Conservation (phyloP, 768 basidiomycete genomes). For the Calvatia gigantea region DNA sequence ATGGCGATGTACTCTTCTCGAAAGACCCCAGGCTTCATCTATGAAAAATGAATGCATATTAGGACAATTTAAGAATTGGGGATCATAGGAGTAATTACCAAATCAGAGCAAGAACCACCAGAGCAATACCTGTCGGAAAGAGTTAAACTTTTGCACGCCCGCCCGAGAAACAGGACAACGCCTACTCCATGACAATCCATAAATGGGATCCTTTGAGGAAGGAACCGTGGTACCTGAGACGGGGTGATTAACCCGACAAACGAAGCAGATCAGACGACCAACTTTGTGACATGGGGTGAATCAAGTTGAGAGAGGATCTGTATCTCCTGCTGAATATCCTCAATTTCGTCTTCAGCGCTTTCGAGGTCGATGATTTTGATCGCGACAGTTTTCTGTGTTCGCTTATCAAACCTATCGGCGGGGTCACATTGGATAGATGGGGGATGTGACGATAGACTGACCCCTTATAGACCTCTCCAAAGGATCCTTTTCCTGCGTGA, state of each 20-base stretch:
- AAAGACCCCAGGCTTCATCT: constrained; percentile 99
- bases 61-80: constrained; percentile 9
- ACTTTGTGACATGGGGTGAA: constrained; percentile 96
- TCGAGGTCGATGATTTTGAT: constrained; percentile 99
- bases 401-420: constrained; percentile 77
- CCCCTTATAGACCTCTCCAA: constrained; percentile 99
- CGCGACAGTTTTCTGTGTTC: constrained; percentile 94
- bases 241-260: constrained; percentile 13
- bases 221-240: constrained; percentile 84
- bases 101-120: constrained; percentile 95
- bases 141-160: constrained; percentile 8
- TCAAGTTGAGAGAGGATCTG: constrained; percentile 96
- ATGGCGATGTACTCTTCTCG: constrained; percentile 99
- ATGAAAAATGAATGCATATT: constrained; percentile 16
- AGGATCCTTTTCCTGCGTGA: constrained; percentile 87
- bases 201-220: constrained; percentile 93
- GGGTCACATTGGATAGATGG: constrained; percentile 17
- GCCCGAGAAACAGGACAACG: constrained; percentile 11
- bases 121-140: constrained; percentile 76
- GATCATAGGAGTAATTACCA: constrained; percentile 47
- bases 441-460: constrained; percentile 28
- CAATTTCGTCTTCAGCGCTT: constrained; percentile 98
- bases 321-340: constrained; percentile 99
- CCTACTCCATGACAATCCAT: constrained; percentile 99
- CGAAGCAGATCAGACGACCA: constrained; percentile 26